phyloP scores from a whole-genome alignment of 2,329 filamentous ascomycete genomes.

The Diplodia seriata region DNA sequence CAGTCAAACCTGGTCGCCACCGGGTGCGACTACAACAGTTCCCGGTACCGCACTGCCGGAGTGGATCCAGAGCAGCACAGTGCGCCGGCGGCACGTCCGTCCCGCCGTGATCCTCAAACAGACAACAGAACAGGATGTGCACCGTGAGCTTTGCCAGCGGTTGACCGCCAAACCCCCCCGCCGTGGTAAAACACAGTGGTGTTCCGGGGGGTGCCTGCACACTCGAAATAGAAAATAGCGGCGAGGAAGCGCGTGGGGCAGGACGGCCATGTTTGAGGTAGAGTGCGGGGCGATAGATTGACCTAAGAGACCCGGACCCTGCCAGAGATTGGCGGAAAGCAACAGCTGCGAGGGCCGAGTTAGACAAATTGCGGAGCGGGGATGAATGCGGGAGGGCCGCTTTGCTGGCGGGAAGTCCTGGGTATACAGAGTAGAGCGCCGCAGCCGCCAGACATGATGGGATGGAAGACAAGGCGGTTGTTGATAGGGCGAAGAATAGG shows the following conservation, averaged over 20 bases:
- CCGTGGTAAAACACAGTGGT: neutral
- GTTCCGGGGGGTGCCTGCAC: neutral
- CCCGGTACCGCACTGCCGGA: neutral
- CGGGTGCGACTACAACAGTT: constrained; percentile 3
- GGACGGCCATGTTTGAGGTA: constrained; percentile 14
- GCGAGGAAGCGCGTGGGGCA: constrained; percentile 3
- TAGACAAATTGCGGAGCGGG: constrained; percentile 4
- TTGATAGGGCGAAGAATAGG: neutral
- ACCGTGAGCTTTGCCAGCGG: neutral
- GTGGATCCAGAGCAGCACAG: neutral
- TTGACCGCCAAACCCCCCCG: constrained; percentile 1
- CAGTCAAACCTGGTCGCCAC: constrained; percentile 6
- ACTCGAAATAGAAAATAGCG: constrained; percentile 16
- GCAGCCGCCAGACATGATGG: neutral
- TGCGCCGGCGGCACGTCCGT: constrained; percentile 2
- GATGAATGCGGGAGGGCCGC: neutral
- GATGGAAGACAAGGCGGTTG: neutral
- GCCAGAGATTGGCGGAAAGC: constrained; percentile 18
- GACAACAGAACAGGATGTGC: neutral
- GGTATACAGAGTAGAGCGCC: neutral
- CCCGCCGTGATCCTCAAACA: constrained; percentile 5
- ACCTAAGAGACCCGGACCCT: neutral
- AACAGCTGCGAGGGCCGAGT: constrained; percentile 10
- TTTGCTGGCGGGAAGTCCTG: neutral
- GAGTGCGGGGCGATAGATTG: constrained; percentile 19